Percentiles rank a stretch among this genome's conserved stretches.
Conservation (phyloP, 2,329 filamentous ascomycete species). For the Pseudogymnoascus sp. region DNA sequence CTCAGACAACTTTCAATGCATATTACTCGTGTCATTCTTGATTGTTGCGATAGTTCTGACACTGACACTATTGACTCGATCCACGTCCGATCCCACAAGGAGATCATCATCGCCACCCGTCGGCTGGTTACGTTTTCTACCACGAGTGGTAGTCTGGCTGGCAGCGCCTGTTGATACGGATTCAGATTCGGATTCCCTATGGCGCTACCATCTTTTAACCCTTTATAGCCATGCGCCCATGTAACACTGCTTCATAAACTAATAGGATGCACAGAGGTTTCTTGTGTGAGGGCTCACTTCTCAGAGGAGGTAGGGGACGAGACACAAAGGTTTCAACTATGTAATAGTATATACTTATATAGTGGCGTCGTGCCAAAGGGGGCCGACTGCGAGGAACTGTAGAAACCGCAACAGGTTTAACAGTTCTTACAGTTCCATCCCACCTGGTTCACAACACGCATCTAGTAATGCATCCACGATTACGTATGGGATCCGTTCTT, state of each 20-base stretch:
- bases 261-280: neutral
- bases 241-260: too few relatives aligned
- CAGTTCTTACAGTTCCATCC: neutral
- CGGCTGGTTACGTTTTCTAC: neutral
- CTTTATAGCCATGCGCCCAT: neutral
- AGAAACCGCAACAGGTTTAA: neutral
- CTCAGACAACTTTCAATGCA: neutral
- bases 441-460: neutral
- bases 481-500: neutral
- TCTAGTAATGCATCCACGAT: neutral
- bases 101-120: neutral
- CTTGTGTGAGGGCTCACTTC: neutral
- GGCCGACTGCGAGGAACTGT: neutral
- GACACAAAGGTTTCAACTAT: too few relatives aligned
- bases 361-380: too few relatives aligned
- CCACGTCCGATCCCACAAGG: neutral
- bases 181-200: neutral
- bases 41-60: neutral
- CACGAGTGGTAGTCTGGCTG: neutral
- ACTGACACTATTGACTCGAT: neutral
- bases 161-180: neutral
- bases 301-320: too few relatives aligned
- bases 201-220: neutral
- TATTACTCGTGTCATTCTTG: neutral
- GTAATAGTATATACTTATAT: too few relatives aligned